A percentile compares a stretch with the other conserved stretches of the same genome.
phyloP scores from a whole-genome alignment of 495 filamentous ascomycete genomes.

The Cudoniella acicularis region DNA sequence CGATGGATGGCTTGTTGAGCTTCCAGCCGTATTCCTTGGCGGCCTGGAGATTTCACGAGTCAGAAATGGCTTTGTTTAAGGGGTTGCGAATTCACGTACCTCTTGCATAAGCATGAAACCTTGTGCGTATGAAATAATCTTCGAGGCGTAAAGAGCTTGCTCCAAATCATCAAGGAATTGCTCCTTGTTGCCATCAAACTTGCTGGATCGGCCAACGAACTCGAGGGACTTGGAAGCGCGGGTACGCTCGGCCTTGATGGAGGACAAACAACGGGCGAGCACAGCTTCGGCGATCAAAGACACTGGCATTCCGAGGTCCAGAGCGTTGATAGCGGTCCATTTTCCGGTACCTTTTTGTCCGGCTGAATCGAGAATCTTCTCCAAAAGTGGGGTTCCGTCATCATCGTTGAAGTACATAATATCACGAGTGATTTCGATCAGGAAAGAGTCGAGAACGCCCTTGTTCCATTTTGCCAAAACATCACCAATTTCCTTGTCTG shows the following conservation, averaged over 20 bases:
- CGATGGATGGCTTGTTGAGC: conserved; percentile 99
- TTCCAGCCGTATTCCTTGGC: conserved; percentile 96
- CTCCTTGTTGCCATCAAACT: conserved; percentile 86
- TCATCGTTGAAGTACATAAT: conserved; percentile 97
- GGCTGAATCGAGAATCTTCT: conserved; percentile 98
- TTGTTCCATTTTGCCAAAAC: conserved; percentile 96
- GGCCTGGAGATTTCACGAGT: conserved; percentile 54
- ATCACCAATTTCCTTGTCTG: conserved; percentile 89
- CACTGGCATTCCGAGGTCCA: conserved; percentile 98
- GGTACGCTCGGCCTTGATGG: conserved; percentile 88
- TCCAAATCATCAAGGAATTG: conserved; percentile 94
- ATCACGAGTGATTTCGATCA: conserved; percentile 98
- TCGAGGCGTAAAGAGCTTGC: conserved; percentile 97
- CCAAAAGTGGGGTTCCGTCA: conserved; percentile 82
- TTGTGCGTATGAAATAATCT: conserved; percentile 99
- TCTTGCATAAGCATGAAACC: conserved; percentile 99
- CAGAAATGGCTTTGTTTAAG: conserved; percentile 20
- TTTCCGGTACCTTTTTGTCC: conserved; percentile 99
- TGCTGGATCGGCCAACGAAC: conserved; percentile 64
- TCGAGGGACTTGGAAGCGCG: conserved; percentile 75
- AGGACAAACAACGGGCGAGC: conserved; percentile 88
- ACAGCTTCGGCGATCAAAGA: conserved; percentile 97
- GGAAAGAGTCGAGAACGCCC: conserved; percentile 97
- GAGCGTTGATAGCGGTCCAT: conserved; percentile 98
- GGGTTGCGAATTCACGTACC: conserved; percentile 53